Base-by-base conservation (phyloP, 192 early-diverging fungal genomes). In the Backusella westeae region DNA sequence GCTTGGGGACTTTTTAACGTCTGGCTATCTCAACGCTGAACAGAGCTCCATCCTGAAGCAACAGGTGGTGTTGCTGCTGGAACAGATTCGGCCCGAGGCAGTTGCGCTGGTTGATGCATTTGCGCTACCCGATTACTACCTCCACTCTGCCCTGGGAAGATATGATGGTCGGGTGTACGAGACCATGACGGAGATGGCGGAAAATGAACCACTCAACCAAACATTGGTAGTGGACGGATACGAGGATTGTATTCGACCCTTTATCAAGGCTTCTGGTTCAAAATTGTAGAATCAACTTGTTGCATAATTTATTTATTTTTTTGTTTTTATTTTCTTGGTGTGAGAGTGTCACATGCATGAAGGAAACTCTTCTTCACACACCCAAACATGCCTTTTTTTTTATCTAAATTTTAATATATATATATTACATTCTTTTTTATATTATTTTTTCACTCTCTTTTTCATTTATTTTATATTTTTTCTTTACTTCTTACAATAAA, bases 121-220 rank as follows among this genome's bases (percentile, higher is more conserved):
- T 84, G 88, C 87, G 14, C 80, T 94, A 38, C 87, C 92, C 0
- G 95, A 97, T 44, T 91, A 92, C 71, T 81, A 86, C 42, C 84
- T 97, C 12, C 89, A 94, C 83, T 92, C 91, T 52, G 90, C 93
- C 6, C 78, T 97, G 41, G 95, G 92, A 17, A 80, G 91, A 26
- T 88, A 84, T 46, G 93, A 94, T 72, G 94, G 94, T 66, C 86
- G 89, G 71, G 91, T 94, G n/a, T 97, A 97, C 44, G 94, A 94
- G 75, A 80, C 86, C 72, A 89, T 93, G 82, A 85, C 92, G 17
- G 79, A 90, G 82, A 90, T 88, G 90, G 94, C 92, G 1, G 88
- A 90, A 70, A 80, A 85, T 52, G 93, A 96, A 39, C 93, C 94
- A 6, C 81, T 94, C 73, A 96, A 96, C 80, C 81, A 89, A 35